phyloP scores from a whole-genome alignment of 805 yeast genomes.

The Candida tammaniensis region DNA sequence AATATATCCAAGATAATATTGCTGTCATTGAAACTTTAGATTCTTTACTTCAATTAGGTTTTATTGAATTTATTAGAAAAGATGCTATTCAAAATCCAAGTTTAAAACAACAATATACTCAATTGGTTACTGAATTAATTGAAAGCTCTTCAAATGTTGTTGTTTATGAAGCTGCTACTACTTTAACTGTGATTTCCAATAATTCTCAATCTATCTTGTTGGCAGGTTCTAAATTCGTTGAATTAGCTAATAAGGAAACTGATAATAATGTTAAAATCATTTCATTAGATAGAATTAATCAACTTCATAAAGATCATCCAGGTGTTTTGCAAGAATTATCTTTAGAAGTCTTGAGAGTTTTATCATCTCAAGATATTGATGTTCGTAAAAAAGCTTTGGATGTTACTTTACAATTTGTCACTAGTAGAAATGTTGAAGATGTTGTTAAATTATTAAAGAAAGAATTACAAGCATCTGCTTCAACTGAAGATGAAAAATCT shows the following conservation, averaged over 20 bases:
- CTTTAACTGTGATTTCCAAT: conserved; percentile 61
- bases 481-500: conserved; percentile 72
- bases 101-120: conserved; percentile 68
- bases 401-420: conserved; percentile 74
- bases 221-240: conserved; percentile 85
- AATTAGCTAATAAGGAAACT: conserved; percentile 86
- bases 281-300: conserved; percentile 81
- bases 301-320: conserved; percentile 68
- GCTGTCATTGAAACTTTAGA: conserved; percentile 63
- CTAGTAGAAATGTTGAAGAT: conserved; percentile 89
- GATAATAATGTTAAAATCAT: conserved; percentile 94
- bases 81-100: conserved; percentile 68
- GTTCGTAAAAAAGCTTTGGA: conserved; percentile 87
- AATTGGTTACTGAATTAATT: conserved; percentile 67
- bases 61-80: conserved; percentile 85
- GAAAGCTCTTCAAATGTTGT: conserved; percentile 66
- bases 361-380: conserved; percentile 85
- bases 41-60: conserved; percentile 81
- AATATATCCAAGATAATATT: conserved; percentile 72
- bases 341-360: conserved; percentile 80
- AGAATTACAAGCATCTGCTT: conserved; percentile 75
- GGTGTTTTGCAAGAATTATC: conserved; percentile 82
- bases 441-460: conserved; percentile 89
- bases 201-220: conserved; percentile 66
- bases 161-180: conserved; percentile 86